Conservation (phyloP, 352 stramenopile genomes). For the Phytophthora pistaciae region DNA sequence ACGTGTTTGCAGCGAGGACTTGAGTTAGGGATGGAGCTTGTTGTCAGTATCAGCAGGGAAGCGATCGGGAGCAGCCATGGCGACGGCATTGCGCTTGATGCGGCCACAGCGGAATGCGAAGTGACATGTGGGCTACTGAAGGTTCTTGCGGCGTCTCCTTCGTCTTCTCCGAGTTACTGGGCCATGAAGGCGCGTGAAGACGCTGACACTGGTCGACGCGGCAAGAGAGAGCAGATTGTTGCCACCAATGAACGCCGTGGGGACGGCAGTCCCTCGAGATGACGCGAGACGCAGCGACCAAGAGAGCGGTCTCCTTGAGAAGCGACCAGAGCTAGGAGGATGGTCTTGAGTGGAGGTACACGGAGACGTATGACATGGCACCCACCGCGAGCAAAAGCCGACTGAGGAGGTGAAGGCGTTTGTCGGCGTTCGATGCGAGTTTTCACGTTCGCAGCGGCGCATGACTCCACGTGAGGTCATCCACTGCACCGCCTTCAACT, state of each 20-base stretch:
- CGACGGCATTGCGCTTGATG: neutral
- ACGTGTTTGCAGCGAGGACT: conserved; percentile 31
- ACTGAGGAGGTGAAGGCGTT: neutral
- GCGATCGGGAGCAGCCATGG: neutral
- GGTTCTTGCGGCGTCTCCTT: neutral
- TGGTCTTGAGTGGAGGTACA: neutral
- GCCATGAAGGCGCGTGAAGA: neutral
- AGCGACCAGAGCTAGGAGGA: neutral
- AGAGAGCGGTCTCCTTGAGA: neutral
- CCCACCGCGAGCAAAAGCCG: neutral
- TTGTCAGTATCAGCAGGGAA: neutral
- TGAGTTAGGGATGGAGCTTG: neutral
- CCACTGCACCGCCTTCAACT: neutral
- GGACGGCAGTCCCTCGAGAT: neutral
- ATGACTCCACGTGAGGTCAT: neutral
- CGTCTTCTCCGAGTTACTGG: neutral
- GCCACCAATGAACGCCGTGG: neutral
- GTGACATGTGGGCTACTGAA: neutral
- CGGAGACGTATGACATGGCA: neutral
- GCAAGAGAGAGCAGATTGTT: neutral
- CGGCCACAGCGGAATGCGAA: neutral
- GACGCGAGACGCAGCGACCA: neutral
- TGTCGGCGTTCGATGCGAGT: neutral
- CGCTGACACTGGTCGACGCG: neutral
- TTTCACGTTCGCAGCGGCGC: neutral